Conservation (phyloP, 371 early-diverging fungal species). For the Mucor irregularis region DNA sequence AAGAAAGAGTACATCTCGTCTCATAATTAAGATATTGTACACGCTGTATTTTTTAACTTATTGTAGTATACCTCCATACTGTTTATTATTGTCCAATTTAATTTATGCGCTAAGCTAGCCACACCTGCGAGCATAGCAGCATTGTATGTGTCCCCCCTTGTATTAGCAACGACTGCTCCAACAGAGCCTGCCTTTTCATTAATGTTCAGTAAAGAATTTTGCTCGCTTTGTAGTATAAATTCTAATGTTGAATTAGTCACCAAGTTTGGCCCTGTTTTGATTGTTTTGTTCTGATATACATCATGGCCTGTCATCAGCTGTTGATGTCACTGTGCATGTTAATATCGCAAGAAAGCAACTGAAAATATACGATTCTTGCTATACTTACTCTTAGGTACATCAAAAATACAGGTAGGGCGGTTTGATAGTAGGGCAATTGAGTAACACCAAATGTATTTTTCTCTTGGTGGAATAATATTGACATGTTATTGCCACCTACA, state of each 20-base stretch:
- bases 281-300: slow-evolving; percentile 33
- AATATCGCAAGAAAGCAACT: not conserved
- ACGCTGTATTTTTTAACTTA: too few relatives aligned
- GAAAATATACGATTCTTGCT: too few relatives aligned
- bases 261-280: slow-evolving; percentile 33
- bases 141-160: slow-evolving; percentile 29
- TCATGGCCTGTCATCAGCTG: slow-evolving; percentile 41
- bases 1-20: too few relatives aligned
- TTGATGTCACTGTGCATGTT: slow-evolving; percentile 9
- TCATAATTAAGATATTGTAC: too few relatives aligned
- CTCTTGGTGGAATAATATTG: slow-evolving; percentile 28
- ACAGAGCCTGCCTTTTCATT: slow-evolving; percentile 21
- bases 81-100: slow-evolving; percentile 33
- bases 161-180: slow-evolving; percentile 25
- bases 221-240: slow-evolving; percentile 26
- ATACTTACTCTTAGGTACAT: slow-evolving; percentile 41
- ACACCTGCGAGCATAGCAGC: slow-evolving; percentile 30
- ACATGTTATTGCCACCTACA: slow-evolving; percentile 26
- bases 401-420: slow-evolving; percentile 49
- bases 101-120: slow-evolving; percentile 22
- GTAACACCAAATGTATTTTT: slow-evolving; percentile 35
- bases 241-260: slow-evolving; percentile 28
- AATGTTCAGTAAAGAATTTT: slow-evolving; percentile 36
- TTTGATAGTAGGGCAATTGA: slow-evolving; percentile 54
- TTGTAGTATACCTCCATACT: slow-evolving; percentile 12